Evolutionary conservation across 1,284 basidiomycete species (phyloP), one percentile per base, ranked within the genome.

Genomic region (Coniferiporia weirii): DNA sequence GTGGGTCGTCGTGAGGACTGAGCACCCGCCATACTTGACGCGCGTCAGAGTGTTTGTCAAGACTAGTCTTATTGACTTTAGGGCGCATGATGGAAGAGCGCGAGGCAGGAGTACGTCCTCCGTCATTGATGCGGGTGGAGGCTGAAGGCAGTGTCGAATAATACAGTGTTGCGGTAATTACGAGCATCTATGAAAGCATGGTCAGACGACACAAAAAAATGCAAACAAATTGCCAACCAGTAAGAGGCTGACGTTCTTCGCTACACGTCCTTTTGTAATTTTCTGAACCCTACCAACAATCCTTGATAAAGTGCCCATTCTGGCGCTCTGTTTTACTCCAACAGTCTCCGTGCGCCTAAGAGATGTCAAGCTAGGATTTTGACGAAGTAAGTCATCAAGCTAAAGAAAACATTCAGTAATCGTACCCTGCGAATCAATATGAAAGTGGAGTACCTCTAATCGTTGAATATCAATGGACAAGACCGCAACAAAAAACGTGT

Each of bases 401-500:
- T 92, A 64, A 45, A 46, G 34, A 60, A 27, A 22, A 61, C n/a
- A 51, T 54, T 48, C 3, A 36, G 40, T 53, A 46, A 4, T 15
- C n/a, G 36, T 13, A 47, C 50, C 12, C 44, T 40, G n/a, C 10
- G 19, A 59, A 13, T 4, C 8, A 17, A 46, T 20, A 7, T 47
- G n/a, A 52, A 54, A 54, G 36, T 5, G 45, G 3, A 71, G 61
- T 64, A 83, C 89, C 76, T 95, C 93, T 27, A 96, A 75, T 51
- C 93, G 85, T 65, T 95, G 92, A 57, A 95, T 84, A 73, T 96
- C 93, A 66, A 96, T 94, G 4, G 89, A 91, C 22, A 96, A 75
- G 17, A 96, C 91, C 15, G 93, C 90, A 65, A 93, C 79, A 72
- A 95, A 96, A 72, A 95, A 94, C 0, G 92, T 94, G 70, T 95